Conservation (phyloP, 768 basidiomycete genomes). For the Butyriboletus loyo region DNA sequence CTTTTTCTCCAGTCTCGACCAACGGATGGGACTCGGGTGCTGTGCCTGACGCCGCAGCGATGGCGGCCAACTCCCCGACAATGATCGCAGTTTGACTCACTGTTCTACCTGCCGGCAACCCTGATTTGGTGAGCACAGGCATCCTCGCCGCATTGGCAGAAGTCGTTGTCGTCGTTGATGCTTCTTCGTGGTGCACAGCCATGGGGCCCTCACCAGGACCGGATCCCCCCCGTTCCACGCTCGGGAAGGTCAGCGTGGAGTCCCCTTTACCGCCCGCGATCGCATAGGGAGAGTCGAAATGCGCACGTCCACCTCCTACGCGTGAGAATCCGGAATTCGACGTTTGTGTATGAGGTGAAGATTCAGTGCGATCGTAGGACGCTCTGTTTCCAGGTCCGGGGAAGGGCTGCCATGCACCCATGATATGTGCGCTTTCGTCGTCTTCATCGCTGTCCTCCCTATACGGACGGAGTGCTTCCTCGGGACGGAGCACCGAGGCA, state of each 20-base stretch:
- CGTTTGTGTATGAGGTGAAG: slow-evolving; percentile 27
- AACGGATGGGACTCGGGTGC: slow-evolving; percentile 21
- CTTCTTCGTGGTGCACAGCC: slow-evolving; percentile 34
- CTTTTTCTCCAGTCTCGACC: slow-evolving; percentile 17
- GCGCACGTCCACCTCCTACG: slow-evolving; percentile 83
- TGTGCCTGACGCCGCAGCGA: slow-evolving; percentile 16
- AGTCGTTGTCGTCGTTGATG: slow-evolving; percentile 50
- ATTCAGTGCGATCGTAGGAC: slow-evolving; percentile 27
- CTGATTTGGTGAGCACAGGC: slow-evolving; percentile 31
- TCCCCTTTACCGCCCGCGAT: slow-evolving; percentile 48
- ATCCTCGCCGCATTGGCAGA: slow-evolving; percentile 46
- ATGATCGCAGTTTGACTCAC: slow-evolving; percentile 84
- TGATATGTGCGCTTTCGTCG: slow-evolving; percentile 75
- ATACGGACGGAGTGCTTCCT: slow-evolving; percentile 74
- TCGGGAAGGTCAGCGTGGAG: slow-evolving; percentile 67
- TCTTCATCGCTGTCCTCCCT: slow-evolving; percentile 73
- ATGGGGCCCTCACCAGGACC: slow-evolving; percentile 21
- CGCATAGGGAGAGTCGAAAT: slow-evolving; percentile 83
- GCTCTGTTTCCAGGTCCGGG: slow-evolving; percentile 36
- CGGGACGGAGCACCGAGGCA: slow-evolving; percentile 72
- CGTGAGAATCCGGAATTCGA: slow-evolving; percentile 72
- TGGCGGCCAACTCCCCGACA: slow-evolving; percentile 50
- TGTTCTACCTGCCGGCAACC: slow-evolving; percentile 62
- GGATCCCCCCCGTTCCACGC: slow-evolving; percentile 45
- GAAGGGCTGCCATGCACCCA: slow-evolving; percentile 91